phyloP scores from a whole-genome alignment of 2,329 filamentous ascomycete genomes.

The Escovopsis weberi region DNA sequence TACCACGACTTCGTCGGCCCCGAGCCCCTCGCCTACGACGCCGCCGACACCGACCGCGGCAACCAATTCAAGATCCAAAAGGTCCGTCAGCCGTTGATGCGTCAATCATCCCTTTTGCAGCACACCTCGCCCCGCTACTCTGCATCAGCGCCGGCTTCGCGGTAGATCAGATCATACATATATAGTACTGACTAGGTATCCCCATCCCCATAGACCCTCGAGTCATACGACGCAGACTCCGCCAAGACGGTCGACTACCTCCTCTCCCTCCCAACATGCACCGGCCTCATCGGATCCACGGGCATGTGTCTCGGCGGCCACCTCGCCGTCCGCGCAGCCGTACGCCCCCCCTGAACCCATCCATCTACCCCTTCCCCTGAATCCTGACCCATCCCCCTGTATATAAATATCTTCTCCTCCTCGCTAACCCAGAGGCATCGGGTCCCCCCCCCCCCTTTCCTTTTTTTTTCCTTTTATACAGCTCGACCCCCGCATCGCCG shows the following conservation, averaged over 20 bases:
- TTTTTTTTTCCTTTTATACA: slow-evolving; percentile 10
- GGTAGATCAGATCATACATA: not conserved
- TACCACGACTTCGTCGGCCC: slow-evolving; percentile 90
- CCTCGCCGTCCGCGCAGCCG: slow-evolving; percentile 48
- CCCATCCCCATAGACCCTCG: slow-evolving; percentile 43
- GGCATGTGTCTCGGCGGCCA: slow-evolving; percentile 94
- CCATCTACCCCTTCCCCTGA: slow-evolving; percentile 69
- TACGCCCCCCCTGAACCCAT: slow-evolving; percentile 44
- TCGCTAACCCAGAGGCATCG: slow-evolving; percentile 36
- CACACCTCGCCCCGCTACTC: no score
- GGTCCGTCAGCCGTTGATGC: slow-evolving; percentile 27
- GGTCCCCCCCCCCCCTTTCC: slow-evolving; percentile 26
- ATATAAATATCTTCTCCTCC: slow-evolving; percentile 68
- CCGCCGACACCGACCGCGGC: slow-evolving; percentile 70
- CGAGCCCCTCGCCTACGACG: slow-evolving; percentile 73
- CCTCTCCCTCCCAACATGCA: slow-evolving; percentile 61
- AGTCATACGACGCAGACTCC: slow-evolving; percentile 75
- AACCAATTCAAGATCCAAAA: slow-evolving; percentile 79
- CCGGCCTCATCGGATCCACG: slow-evolving; percentile 61
- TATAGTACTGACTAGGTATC: not conserved
- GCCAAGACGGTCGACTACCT: slow-evolving; percentile 54
- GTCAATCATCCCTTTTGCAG: no score
- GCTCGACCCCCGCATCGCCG: slow-evolving; percentile 61
- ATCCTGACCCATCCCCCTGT: slow-evolving; percentile 34
- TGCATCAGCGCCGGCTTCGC: no score